Evolutionary conservation across 2,329 filamentous ascomycete genomes (phyloP), one percentile per base, ranked within the genome.

Genomic region (Pseudocercospora crystallina): DNA sequence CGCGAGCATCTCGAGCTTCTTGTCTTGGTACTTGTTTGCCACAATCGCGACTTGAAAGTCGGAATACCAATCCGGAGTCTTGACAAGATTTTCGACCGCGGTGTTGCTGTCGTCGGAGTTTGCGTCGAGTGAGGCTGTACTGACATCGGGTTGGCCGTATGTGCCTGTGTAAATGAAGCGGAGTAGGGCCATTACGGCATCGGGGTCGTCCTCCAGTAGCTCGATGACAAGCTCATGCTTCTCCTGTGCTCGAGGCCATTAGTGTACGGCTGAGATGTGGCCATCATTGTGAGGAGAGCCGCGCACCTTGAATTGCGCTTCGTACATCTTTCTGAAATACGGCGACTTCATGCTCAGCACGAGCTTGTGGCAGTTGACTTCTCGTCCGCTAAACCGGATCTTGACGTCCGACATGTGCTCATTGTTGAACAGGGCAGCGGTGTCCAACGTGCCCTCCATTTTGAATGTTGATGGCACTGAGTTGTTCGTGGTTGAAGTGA

Each of bases 201-300:
- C 52, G 3, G 52, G 52, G 29, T 54, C 43, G 31, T 54, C 47
- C 2, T 54, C 51, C 26, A 32, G 37, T n/a, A 54, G 39, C 48
- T 54, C 43, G 26, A 54, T 30, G 11, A 36, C 36, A 5, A 39
- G 35, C n/a, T 38, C 20, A 7, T 31, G 30, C 14, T 42, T 45
- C 20, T 50, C 20, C 20, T 26, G 7, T 7, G 20, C 20, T 26
- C 20, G 20, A 26, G 20, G 7, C 7, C 4, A 26, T 26, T 7
- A 26, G 20, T 7, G 7, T 26, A 26, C 20, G 20, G 32, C 47
- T 50, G 26, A 14, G 5, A 12, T 11, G 9, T 2, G 9, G 7
- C 38, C 20, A 38, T 31, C 8, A 39, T 26, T 13, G 33, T 5
- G 31, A 36, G 38, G 42, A 5, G 5, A 20, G 20, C 8, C 17